phyloP scores from a whole-genome alignment of 1,139 yeast genomes.

The Hansenula lynferdii region DNA sequence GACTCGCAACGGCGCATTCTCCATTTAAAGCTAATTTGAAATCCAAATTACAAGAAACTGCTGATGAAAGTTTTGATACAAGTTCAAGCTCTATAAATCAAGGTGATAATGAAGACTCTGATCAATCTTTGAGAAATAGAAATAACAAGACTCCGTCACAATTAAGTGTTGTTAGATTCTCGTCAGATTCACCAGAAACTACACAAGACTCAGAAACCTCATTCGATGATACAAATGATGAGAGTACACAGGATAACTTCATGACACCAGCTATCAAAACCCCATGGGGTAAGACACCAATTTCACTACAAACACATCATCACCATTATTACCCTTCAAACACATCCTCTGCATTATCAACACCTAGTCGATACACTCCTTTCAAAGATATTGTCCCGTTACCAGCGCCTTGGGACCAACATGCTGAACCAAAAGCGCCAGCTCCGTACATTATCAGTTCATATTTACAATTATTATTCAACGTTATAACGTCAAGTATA shows the following conservation, averaged over 20 bases:
- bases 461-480: conserved; percentile 49
- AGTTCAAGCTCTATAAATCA: conserved; percentile 5
- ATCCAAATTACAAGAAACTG: neutral
- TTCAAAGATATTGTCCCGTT: conserved; percentile 4
- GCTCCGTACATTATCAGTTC: conserved; percentile 53
- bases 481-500: conserved; percentile 39
- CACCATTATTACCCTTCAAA: conserved; percentile 35
- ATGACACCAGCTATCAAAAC: conserved; percentile 10
- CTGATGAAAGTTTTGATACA: conserved; percentile 1
- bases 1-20: conserved; percentile 18
- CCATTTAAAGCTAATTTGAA: conserved; percentile 2
- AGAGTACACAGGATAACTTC: conserved; percentile 1
- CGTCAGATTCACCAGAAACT: neutral
- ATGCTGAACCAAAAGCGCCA: conserved; percentile 22
- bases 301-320: conserved; percentile 36
- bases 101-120: neutral
- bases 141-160: neutral
- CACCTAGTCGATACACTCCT: conserved; percentile 2
- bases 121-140: neutral
- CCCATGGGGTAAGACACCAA: conserved; percentile 18
- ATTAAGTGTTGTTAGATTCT: neutral
- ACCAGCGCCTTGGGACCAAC: conserved; percentile 44
- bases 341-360: conserved; percentile 5
- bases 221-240: neutral
- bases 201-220: conserved; percentile 1